phyloP scores from a whole-genome alignment of 805 yeast genomes.

The Candida arabinofermentans region DNA sequence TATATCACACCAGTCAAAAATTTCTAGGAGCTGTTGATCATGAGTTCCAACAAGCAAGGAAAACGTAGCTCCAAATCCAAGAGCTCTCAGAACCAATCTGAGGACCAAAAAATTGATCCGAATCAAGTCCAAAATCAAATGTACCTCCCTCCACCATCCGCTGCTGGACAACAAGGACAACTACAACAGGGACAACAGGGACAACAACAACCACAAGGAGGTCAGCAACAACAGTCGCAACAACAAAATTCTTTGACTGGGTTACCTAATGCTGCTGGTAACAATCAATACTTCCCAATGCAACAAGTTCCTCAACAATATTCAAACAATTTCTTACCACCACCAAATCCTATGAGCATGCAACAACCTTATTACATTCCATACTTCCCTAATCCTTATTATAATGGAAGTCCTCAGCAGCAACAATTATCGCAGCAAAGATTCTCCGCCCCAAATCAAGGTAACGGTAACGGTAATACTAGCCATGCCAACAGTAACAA shows the following conservation, averaged over 20 bases:
- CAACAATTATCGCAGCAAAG: constrained; percentile 23
- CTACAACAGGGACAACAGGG: constrained; percentile 12
- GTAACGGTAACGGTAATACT: not conserved
- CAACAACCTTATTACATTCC: constrained; percentile 25
- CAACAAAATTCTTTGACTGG: constrained; percentile 4
- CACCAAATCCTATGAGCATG: constrained; percentile 23
- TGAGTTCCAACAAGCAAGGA: not conserved
- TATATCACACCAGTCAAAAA: too few relatives aligned
- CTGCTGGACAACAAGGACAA: constrained; percentile 5
- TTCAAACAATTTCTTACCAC: constrained; percentile 21
- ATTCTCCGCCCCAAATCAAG: constrained; percentile 14
- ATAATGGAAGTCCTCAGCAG: constrained; percentile 19
- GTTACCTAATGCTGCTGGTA: constrained; percentile 9
- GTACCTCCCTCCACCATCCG: not conserved
- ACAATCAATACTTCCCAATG: constrained; percentile 14
- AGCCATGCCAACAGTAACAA: not conserved
- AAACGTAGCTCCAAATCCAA: not conserved
- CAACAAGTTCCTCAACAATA: constrained; percentile 20
- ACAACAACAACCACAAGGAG: constrained; percentile 7
- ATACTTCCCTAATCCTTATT: constrained; percentile 20
- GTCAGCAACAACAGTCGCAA: too few relatives aligned
- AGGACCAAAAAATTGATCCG: constrained; percentile 1
- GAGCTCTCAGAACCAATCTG: not conserved
- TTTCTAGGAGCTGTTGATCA: not conserved
- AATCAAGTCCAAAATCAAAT: constrained; percentile 3